A percentile compares a stretch with the other conserved stretches of the same genome.
Conservation (phyloP, 2,329 filamentous ascomycete genomes). For the Beauveria varroae region DNA sequence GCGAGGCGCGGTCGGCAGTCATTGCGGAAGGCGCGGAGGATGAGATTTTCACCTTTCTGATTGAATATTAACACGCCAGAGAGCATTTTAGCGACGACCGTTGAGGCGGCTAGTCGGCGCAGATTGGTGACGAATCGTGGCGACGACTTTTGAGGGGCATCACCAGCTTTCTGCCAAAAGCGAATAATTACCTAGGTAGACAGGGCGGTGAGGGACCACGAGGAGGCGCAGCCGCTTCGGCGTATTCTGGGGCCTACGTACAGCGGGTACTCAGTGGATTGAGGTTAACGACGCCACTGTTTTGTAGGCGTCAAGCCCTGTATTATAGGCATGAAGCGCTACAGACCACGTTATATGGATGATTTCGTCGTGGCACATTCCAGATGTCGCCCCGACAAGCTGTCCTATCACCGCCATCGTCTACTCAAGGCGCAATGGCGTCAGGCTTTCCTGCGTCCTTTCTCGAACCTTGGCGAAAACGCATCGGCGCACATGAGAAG, state of each 20-base stretch:
- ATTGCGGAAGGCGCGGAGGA: conserved; percentile 97
- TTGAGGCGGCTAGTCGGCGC: background rate
- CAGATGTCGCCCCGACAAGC: background rate
- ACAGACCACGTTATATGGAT: too few relatives aligned
- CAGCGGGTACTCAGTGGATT: background rate
- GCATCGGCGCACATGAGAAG: conserved; percentile 24
- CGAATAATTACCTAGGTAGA: background rate
- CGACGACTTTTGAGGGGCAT: conserved; percentile 2
- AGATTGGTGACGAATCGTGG: background rate
- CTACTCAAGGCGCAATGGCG: background rate
- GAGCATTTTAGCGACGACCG: conserved; percentile 54
- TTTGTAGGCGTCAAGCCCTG: background rate
- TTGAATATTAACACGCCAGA: conserved; percentile 98
- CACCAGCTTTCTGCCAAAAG: conserved; percentile 3
- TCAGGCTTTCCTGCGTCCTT: conserved; percentile 29
- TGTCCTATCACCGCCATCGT: background rate
- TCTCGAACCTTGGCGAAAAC: conserved; percentile 29
- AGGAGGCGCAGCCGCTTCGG: too few relatives aligned
- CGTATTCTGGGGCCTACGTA: background rate
- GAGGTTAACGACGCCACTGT: too few relatives aligned
- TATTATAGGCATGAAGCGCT: background rate
- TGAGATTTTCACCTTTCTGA: conserved; percentile 98
- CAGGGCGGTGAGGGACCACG: background rate
- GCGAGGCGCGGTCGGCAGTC: conserved; percentile 95
- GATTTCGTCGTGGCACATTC: background rate